Conservation (phyloP, 2,329 filamentous ascomycete genomes). For the Aspergillus novofumigatus region DNA sequence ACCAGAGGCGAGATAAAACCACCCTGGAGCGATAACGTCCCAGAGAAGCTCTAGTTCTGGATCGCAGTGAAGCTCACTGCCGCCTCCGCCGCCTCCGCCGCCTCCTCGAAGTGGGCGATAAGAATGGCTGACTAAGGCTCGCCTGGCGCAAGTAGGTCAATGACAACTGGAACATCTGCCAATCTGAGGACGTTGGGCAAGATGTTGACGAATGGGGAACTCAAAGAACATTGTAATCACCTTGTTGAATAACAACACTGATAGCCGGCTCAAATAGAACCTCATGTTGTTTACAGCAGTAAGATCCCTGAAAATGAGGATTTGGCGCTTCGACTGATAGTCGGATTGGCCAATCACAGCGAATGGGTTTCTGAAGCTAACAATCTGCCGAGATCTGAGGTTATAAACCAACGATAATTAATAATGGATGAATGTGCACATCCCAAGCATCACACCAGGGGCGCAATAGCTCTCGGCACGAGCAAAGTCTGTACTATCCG, state of each 20-base stretch:
- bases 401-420: background rate
- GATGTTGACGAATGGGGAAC: too few relatives aligned
- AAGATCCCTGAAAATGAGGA: background rate
- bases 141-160: background rate
- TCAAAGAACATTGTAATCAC: background rate
- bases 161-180: background rate
- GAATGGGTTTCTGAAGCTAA: background rate
- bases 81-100: background rate
- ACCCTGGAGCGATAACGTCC: background rate
- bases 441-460: background rate
- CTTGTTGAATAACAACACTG: background rate
- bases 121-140: background rate
- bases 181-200: background rate
- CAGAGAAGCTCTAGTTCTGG: background rate
- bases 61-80: background rate
- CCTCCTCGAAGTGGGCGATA: background rate
- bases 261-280: background rate
- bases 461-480: background rate
- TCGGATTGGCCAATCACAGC: background rate
- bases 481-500: background rate
- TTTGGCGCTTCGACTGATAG: background rate
- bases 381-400: background rate
- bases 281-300: background rate
- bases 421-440: background rate
- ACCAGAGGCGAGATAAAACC: background rate